Percentiles rank a stretch among this genome's conserved stretches.
phyloP scores from a whole-genome alignment of 352 stramenopile species.

The Globisporangium ultimum region DNA sequence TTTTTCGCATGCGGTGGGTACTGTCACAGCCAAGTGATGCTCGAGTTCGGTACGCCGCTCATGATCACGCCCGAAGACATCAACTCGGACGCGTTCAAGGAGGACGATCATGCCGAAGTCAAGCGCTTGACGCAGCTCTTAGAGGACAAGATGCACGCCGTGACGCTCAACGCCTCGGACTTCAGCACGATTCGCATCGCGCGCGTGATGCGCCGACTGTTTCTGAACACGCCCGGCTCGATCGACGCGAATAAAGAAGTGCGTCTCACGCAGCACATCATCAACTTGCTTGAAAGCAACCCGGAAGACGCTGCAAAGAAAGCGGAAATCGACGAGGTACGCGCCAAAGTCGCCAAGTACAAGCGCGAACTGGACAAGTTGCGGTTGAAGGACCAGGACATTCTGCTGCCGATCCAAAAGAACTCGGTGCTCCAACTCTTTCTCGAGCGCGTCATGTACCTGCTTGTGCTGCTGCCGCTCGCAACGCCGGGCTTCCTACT shows the following conservation, averaged over 20 bases:
- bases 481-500: constrained; percentile 62
- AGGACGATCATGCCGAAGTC: constrained; percentile 31
- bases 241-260: constrained; percentile 74
- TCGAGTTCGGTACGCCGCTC: constrained; percentile 70
- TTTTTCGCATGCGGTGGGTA: too few relatives aligned
- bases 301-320: constrained; percentile 31
- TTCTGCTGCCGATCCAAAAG: constrained; percentile 43
- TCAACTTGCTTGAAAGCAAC: constrained; percentile 63
- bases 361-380: constrained; percentile 51
- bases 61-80: constrained; percentile 36
- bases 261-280: constrained; percentile 72
- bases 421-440: constrained; percentile 61
- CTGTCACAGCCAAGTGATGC: constrained; percentile 42
- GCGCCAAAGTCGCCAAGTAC: constrained; percentile 58
- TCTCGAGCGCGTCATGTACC: constrained; percentile 58
- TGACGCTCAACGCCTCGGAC: constrained; percentile 63
- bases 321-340: constrained; percentile 29
- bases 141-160: constrained; percentile 38
- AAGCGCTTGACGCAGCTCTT: constrained; percentile 38
- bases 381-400: constrained; percentile 69
- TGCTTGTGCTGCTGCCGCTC: constrained; percentile 68
- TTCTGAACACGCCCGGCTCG: constrained; percentile 51
- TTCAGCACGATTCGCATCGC: constrained; percentile 61
- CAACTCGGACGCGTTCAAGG: constrained; percentile 26
- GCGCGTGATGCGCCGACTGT: constrained; percentile 65